Evolutionary conservation across 108 stramenopile genomes (phyloP), one percentile per base, ranked within the genome.

Genomic region (Cyclostephanos tholiformis): DNA sequence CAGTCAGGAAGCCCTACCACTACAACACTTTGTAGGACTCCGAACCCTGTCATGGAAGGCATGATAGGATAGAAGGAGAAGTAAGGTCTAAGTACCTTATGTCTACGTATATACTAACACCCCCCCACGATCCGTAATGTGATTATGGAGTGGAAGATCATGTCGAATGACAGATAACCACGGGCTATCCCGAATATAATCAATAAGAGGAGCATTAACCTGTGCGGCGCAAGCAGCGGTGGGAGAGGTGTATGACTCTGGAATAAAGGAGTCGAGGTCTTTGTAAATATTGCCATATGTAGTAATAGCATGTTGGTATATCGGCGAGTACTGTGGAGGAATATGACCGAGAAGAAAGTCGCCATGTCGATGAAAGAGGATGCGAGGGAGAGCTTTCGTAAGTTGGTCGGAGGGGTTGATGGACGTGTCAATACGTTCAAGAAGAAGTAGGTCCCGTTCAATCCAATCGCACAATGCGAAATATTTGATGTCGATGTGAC

Each of bases 401-500:
- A 44, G 20, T 0, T 65, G 64, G 13, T 65, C 53, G 23, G 25
- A 19, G 25, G 22, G 23, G 22, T 55, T 55, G 1, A 55, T 27
- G 0, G 53, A 26, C 1, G 25, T 55, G 23, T 55, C 53, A 2
- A 55, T 27, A 0, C 53, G 23, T 1, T 55, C 53, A 0, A 55
- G 53, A 12, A 26, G 7, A 9, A 55, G 25, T 0, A 55, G 53
- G 23, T 55, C 23, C 20, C 53, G 53, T 4, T 55, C 53, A 2
- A 55, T 20, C 53, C 53, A 55, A 2, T 55, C 53, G 4, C 53
- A 55, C 9, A 55, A 12, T 2, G 26, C 59, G 10, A 29, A 50
- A 27, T 43, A 67, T 55, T 64, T 36, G 30, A 56, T 82, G 63
- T 75, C 69, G 29, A 76, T 63, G 56, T 76, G 80, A 17, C 51